These are phyloP conservation scores for Cyclotella cryptica DNA, from an alignment of 108 stramenopile genomes.

Conservation along the genomic window DNA sequence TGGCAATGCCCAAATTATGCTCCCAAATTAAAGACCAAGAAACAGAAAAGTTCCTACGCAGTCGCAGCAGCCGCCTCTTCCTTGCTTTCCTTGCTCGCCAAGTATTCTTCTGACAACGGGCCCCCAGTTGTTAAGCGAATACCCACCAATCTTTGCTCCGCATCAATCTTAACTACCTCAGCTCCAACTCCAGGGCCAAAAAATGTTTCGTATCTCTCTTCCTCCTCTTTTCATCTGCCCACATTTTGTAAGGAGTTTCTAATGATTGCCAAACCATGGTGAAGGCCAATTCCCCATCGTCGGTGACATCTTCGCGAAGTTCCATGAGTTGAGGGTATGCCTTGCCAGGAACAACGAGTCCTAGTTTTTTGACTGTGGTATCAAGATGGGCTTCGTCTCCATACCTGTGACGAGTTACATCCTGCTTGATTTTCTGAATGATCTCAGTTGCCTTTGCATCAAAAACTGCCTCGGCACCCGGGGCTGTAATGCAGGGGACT, in stretches of 20 bases:
- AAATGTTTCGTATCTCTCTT: slow-evolving; percentile 94
- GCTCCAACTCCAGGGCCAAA: slow-evolving; percentile 93
- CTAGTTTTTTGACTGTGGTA: slow-evolving; percentile 95
- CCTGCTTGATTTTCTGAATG: slow-evolving; percentile 90
- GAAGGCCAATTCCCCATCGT: slow-evolving; percentile 85
- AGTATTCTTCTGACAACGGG: slow-evolving; percentile 46
- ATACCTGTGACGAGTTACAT: slow-evolving; percentile 98
- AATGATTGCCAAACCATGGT: slow-evolving; percentile 94
- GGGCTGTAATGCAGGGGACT: slow-evolving; percentile 74
- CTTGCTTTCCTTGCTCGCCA: slow-evolving; percentile 33
- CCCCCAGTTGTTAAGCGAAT: slow-evolving; percentile 89
- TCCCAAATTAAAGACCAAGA: background rate
- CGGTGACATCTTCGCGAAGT: slow-evolving; percentile 77
- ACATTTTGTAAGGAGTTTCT: slow-evolving; percentile 97
- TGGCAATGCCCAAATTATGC: background rate
- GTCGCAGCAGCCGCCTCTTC: slow-evolving; percentile 11
- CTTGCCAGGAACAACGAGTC: slow-evolving; percentile 93
- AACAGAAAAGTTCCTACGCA: background rate
- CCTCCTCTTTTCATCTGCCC: slow-evolving; percentile 94
- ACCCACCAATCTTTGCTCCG: slow-evolving; percentile 91
- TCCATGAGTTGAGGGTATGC: slow-evolving; percentile 94
- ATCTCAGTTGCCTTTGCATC: slow-evolving; percentile 92
- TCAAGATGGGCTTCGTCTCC: slow-evolving; percentile 99
- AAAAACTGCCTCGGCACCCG: slow-evolving; percentile 70
- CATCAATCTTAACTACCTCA: slow-evolving; percentile 94